Conservation (phyloP, 441 rosid genomes). For the Arabidopsis hybrid region DNA sequence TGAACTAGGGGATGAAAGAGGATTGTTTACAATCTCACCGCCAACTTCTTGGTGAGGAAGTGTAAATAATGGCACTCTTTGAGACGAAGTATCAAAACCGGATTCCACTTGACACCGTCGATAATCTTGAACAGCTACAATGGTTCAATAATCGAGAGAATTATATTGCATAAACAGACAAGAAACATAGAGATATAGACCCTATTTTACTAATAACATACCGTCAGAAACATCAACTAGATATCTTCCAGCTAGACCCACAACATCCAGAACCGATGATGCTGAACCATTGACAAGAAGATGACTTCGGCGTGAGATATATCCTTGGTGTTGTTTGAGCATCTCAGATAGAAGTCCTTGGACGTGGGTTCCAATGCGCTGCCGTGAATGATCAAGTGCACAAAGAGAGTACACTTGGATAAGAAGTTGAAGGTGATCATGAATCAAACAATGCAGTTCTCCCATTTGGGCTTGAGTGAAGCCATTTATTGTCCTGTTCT, state of each 20-base stretch:
- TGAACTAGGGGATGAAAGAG: constrained; percentile 40
- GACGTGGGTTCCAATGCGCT: constrained; percentile 72
- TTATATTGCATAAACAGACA: constrained; percentile 27
- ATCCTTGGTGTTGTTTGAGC: constrained; percentile 69
- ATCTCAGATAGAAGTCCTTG: constrained; percentile 78
- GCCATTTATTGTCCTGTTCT: constrained; percentile 55
- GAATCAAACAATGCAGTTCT: constrained; percentile 80
- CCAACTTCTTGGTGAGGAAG: constrained; percentile 56
- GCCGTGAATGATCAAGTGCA: constrained; percentile 75
- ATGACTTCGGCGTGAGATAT: constrained; percentile 56
- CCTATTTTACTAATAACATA: constrained; percentile 44
- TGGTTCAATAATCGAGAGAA: constrained; percentile 37
- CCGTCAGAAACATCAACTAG: constrained; percentile 71
- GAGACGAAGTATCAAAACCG: constrained; percentile 56
- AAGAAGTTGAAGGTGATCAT: constrained; percentile 93
- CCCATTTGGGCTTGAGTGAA: constrained; percentile 78
- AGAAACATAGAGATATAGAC: constrained; percentile 31
- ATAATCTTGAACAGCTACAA: constrained; percentile 74
- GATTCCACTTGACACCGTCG: constrained; percentile 66
- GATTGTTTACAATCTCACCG: constrained; percentile 49
- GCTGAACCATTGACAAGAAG: constrained; percentile 54
- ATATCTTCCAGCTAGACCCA: constrained; percentile 66
- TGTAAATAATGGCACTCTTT: constrained; percentile 80
- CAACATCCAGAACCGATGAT: constrained; percentile 67
- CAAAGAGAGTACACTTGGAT: constrained; percentile 89